Evolutionary conservation across 2,329 filamentous ascomycete genomes (phyloP).

Genomic region (Aureobasidium pullulans): DNA sequence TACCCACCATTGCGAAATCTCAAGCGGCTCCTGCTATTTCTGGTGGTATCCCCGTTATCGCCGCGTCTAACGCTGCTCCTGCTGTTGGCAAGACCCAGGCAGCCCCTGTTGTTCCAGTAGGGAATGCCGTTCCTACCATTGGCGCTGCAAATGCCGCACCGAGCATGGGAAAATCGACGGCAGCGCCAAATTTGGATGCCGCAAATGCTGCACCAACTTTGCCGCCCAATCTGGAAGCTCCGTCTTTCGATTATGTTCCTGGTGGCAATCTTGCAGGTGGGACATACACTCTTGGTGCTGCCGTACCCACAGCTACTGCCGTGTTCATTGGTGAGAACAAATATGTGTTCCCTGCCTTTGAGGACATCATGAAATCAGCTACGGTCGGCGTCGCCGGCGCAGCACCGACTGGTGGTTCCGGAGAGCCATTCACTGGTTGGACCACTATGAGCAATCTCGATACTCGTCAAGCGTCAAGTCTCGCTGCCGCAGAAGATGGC

Average conservation of each 20-base stretch:
- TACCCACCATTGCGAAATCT: neutral
- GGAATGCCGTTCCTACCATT: neutral
- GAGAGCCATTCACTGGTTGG: neutral
- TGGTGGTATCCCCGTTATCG: neutral
- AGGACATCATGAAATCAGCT: neutral
- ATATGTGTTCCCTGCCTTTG: neutral
- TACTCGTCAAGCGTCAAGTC: neutral
- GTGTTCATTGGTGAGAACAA: neutral
- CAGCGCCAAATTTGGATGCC: neutral
- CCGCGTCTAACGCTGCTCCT: neutral
- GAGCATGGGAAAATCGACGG: neutral
- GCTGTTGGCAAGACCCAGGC: neutral
- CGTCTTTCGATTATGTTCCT: neutral
- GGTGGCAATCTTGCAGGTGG: neutral
- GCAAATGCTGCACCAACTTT: neutral
- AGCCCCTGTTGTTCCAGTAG: neutral
- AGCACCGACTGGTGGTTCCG: neutral
- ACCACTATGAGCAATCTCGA: neutral
- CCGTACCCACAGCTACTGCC: neutral
- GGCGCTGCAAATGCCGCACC: neutral
- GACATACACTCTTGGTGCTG: neutral
- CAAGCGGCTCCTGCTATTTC: neutral
- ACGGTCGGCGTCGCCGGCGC: neutral
- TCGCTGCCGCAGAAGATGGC: neutral
- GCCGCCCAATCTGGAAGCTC: neutral